Conservation (phyloP, 2,329 filamentous ascomycete genomes). For the Hypoxylon sp. region DNA sequence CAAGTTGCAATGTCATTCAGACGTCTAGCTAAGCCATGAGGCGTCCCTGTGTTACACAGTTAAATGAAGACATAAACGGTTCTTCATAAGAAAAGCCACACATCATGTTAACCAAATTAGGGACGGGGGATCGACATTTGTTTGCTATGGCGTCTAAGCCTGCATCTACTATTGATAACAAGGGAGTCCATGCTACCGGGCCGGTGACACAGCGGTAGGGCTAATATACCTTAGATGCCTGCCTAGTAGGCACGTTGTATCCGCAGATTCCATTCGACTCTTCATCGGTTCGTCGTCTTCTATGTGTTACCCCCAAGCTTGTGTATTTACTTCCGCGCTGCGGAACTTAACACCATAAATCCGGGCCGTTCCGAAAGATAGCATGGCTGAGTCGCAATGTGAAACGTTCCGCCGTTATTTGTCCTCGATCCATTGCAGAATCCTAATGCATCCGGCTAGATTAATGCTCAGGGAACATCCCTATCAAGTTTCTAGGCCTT, state of each 20-base stretch:
- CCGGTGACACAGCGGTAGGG: neutral
- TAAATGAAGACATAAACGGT: slow-evolving; percentile 1
- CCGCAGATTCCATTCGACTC: neutral
- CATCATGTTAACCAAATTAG: neutral
- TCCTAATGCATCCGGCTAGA: neutral
- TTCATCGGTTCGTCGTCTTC: neutral
- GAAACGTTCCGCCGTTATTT: neutral
- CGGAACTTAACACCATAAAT: neutral
- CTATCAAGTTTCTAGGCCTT: neutral
- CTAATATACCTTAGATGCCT: neutral
- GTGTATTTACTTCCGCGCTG: neutral
- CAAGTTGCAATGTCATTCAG: neutral
- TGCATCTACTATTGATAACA: slow-evolving; percentile 3
- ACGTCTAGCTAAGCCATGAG: neutral
- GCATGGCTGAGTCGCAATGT: neutral
- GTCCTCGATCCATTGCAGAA: neutral
- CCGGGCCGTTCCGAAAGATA: slow-evolving; percentile 13
- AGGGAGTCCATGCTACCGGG: neutral
- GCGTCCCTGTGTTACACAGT: neutral
- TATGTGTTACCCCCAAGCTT: neutral
- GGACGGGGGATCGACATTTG: slow-evolving; percentile 9
- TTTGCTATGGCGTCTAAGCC: slow-evolving; percentile 12
- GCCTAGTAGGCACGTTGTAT: neutral
- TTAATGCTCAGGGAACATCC: neutral
- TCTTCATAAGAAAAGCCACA: neutral